Base-by-base conservation (phyloP, 192 early-diverging fungal species). In the Helicostylum pulchrum region DNA sequence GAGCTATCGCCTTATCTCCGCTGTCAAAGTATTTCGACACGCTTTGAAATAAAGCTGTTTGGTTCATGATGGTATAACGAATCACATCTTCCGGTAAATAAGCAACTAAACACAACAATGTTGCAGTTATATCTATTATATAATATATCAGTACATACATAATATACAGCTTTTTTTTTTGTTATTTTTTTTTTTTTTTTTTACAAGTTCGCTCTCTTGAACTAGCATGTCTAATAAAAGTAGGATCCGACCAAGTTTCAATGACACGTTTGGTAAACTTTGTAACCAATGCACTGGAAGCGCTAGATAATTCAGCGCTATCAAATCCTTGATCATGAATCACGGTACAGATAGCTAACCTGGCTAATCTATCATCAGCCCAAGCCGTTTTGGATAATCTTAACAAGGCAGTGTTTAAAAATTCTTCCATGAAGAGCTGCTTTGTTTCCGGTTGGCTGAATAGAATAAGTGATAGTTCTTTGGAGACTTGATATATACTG, bases 211-310 rank as follows among this genome's bases (percentile, higher is more conserved):
- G 32, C 42, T 64, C 62, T 17, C 39, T 52, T 15, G 31, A 34
- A 17, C 62, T 64, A 36, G 32, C 39, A 43, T 64, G 62, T n/a
- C 43, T 14, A 26, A 64, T 64, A 43, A 64, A 64, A 7, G 52
- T 8, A 46, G 51, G 42, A 42, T 64, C 62, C 8, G 36, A 23
- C 62, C 62, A 64, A 8, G 21, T 53, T 17, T 64, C 23, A 19
- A 34, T 26, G 1, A 53, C 20, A 9, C n/a, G 30, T 53, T 51
- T 53, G 4, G 52, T 23, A 30, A 31, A 9, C 17, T 44, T 11
- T 4, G 2, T 20, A n/a, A 43, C 5, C 12, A 43, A 20, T 8
- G 8, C 7, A 17, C 5, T 23, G 26, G 51, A 17, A 26, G 19
- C n/a, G 21, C 20, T 11, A 43, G 20, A 39, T 23, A 53, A 30